Evolutionary conservation across 306 rosid species (phyloP).

Genomic region (Pyrus bretschneideri): DNA sequence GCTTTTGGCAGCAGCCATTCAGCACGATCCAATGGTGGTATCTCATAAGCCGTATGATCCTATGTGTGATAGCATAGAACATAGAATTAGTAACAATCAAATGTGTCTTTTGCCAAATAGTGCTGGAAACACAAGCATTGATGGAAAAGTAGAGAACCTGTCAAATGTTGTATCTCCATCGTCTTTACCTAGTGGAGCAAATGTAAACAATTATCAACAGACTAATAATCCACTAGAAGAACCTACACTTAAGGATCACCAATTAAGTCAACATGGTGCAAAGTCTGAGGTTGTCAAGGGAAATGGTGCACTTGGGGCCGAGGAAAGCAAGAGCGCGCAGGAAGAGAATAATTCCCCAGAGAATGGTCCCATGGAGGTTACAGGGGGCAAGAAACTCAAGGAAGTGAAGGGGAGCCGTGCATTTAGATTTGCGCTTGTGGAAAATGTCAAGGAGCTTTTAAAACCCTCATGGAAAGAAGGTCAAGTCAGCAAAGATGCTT

Average conservation of each 20-base stretch:
- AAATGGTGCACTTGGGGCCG: constrained; percentile 32
- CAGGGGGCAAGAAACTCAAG: constrained; percentile 60
- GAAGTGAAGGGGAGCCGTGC: constrained; percentile 71
- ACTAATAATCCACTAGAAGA: constrained; percentile 26
- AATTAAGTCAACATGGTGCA: constrained; percentile 25
- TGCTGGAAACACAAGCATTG: constrained; percentile 11
- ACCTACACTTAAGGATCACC: constrained; percentile 25
- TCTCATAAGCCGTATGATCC: constrained; percentile 50
- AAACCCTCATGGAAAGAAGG: constrained; percentile 96
- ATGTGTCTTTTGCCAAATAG: constrained; percentile 25
- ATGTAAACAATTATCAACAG: constrained; percentile 27
- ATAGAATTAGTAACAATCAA: constrained; percentile 31
- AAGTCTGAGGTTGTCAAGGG: constrained; percentile 24
- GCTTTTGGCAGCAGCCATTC: constrained; percentile 34
- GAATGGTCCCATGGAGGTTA: constrained; percentile 32
- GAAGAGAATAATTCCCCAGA: constrained; percentile 36
- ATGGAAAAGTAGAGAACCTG: constrained; percentile 26
- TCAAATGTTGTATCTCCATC: constrained; percentile 14
- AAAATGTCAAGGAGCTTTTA: constrained; percentile 80
- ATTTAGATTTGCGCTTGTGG: constrained; percentile 81
- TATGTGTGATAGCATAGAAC: constrained; percentile 37
- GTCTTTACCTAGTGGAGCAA: constrained; percentile 31
- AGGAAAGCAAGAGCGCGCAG: constrained; percentile 24
- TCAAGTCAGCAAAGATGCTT: constrained; percentile 71
- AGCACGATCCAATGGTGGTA: constrained; percentile 39